Conservation (phyloP, 495 filamentous ascomycete species). For the Cercophora sp. region DNA sequence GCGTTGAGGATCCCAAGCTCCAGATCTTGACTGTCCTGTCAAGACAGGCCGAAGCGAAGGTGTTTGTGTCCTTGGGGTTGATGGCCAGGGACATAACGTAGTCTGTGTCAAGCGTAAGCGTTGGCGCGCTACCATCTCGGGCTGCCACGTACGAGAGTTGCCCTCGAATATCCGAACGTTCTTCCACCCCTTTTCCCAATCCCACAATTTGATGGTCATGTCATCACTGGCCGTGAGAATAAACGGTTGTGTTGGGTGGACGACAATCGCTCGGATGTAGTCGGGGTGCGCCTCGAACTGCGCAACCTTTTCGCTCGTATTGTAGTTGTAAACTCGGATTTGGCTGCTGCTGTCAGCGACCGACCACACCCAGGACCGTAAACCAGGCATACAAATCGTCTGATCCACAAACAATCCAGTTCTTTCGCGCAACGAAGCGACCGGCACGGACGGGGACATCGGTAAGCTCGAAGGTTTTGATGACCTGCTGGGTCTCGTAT, state of each 20-base stretch:
- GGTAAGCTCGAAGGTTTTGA: conserved; percentile 99
- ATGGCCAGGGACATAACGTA: conserved; percentile 97
- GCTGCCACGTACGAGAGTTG: conserved; percentile 62
- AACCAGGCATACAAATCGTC: conserved; percentile 89
- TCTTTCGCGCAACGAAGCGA: conserved; percentile 95
- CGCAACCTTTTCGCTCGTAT: conserved; percentile 98
- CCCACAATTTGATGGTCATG: conserved; percentile 99
- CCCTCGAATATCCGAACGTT: conserved; percentile 97
- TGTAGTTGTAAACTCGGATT: conserved; percentile 77
- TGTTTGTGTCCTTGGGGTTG: conserved; percentile 97
- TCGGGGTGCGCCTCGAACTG: conserved; percentile 98
- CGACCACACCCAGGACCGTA: not conserved
- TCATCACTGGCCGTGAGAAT: conserved; percentile 97
- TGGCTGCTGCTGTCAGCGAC: conserved; percentile 20
- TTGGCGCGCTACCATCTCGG: not conserved
- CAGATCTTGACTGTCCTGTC: conserved; percentile 98
- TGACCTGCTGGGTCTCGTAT: conserved; percentile 93
- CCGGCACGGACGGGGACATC: conserved; percentile 97
- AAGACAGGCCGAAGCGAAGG: conserved; percentile 94
- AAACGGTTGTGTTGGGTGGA: conserved; percentile 96
- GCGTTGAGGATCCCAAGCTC: conserved; percentile 83
- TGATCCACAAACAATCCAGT: conserved; percentile 98
- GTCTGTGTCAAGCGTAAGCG: conserved; percentile 20
- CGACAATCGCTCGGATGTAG: conserved; percentile 94
- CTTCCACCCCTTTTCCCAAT: conserved; percentile 98